A percentile compares a stretch with the other conserved stretches of the same genome.
phyloP scores from a whole-genome alignment of 768 basidiomycete species.

The Suillus alpinus region DNA sequence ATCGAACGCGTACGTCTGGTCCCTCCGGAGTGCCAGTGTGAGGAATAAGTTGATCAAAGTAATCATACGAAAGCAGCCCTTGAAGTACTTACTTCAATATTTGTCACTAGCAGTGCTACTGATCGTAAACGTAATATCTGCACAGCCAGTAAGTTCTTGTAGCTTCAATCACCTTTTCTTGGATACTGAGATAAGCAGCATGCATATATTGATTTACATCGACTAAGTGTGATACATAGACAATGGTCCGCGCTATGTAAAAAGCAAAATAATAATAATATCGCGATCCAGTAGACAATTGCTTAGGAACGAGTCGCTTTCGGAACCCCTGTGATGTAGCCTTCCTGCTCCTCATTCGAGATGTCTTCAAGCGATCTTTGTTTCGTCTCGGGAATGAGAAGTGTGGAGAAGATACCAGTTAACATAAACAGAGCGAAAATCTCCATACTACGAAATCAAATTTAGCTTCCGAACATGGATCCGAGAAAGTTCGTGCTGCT shows the following conservation, averaged over 20 bases:
- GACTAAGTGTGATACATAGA: neutral
- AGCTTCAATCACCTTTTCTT: neutral
- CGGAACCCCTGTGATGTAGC: constrained; percentile 40
- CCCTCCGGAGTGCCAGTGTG: too few relatives aligned
- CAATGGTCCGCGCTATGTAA: neutral
- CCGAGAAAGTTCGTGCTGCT: constrained; percentile 22
- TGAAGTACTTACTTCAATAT: too few relatives aligned
- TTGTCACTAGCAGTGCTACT: neutral
- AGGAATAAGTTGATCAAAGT: too few relatives aligned
- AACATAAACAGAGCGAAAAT: constrained; percentile 87
- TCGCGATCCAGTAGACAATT: neutral
- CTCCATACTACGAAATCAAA: constrained; percentile 47
- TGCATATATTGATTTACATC: neutral
- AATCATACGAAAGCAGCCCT: too few relatives aligned
- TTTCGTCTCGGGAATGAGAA: constrained; percentile 81
- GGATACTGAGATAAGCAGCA: neutral
- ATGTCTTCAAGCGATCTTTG: constrained; percentile 62
- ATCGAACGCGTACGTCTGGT: neutral
- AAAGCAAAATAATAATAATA: neutral
- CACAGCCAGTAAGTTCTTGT: neutral
- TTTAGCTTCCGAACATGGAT: constrained; percentile 7
- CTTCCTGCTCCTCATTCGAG: constrained; percentile 67
- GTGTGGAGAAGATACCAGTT: constrained; percentile 78
- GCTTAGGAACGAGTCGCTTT: neutral
- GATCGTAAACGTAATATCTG: neutral